These are phyloP conservation scores for Mycena latifolia DNA, from an alignment of 768 basidiomycete genomes.

Conservation along the genomic window DNA sequence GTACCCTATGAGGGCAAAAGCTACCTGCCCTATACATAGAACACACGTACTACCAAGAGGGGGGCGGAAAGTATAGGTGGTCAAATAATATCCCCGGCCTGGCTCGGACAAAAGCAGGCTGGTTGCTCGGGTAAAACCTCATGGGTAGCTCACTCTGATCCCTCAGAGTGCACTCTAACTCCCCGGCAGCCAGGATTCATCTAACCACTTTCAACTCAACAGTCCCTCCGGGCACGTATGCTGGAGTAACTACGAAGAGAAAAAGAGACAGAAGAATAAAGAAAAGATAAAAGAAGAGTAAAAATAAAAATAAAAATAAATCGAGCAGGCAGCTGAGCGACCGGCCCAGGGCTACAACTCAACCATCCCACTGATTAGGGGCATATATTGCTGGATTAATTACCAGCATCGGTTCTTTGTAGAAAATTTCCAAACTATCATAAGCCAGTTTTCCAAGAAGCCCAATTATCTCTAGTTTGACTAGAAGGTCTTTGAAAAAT, in stretches of 20 bases:
- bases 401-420: conserved; percentile 11
- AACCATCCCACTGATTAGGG: not conserved
- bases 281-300: not conserved
- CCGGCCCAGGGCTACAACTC: conserved; percentile 11
- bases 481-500: conserved; percentile 5
- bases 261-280: not conserved
- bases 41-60: conserved; percentile 23
- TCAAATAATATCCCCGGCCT: conserved; percentile 7
- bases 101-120: conserved; percentile 21
- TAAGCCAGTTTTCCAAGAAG: conserved; percentile 13
- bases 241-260: conserved; percentile 7
- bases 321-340: not conserved
- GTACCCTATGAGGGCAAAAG: conserved; percentile 20
- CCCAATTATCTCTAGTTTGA: conserved; percentile 7
- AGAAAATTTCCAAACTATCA: conserved; percentile 10
- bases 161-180: conserved; percentile 7
- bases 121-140: conserved; percentile 11
- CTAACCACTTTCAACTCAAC: conserved; percentile 15
- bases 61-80: not conserved
- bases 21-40: conserved; percentile 14
- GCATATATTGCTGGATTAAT: conserved; percentile 17
- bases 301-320: not conserved
- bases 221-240: conserved; percentile 22
- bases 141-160: conserved; percentile 2
- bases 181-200: conserved; percentile 16